Evolutionary conservation across 768 basidiomycete genomes (phyloP).

Genomic region (Clathrus columnatus): DNA sequence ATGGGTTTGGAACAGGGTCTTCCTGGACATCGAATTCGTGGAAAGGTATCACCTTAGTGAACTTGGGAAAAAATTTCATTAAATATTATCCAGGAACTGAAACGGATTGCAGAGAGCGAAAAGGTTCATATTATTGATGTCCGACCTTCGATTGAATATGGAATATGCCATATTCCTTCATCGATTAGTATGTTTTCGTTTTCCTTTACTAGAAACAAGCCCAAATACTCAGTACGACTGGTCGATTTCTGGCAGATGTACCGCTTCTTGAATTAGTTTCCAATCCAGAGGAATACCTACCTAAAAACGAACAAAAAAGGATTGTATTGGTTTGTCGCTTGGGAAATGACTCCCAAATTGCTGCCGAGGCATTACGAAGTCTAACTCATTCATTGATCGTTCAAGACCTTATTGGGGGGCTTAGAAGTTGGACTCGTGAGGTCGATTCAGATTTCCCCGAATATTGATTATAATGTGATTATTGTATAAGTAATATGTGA

Average conservation of each 20-base stretch:
- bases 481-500: not conserved
- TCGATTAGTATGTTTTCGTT: slow-evolving; percentile 52
- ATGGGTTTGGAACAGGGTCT: slow-evolving; percentile 38
- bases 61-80: not conserved
- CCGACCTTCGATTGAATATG: slow-evolving; percentile 69
- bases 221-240: not conserved
- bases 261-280: slow-evolving; percentile 59
- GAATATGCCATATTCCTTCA: slow-evolving; percentile 71
- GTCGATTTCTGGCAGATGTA: slow-evolving; percentile 46
- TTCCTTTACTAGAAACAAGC: not conserved
- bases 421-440: slow-evolving; percentile 68
- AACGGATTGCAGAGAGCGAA: slow-evolving; percentile 24
- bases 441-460: slow-evolving; percentile 74
- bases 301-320: slow-evolving; percentile 19
- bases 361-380: slow-evolving; percentile 49
- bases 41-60: slow-evolving; percentile 27
- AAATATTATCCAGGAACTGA: slow-evolving; percentile 37
- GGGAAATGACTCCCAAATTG: slow-evolving; percentile 91
- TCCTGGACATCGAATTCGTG: slow-evolving; percentile 30
- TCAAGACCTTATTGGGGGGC: slow-evolving; percentile 72
- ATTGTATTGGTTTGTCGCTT: slow-evolving; percentile 71
- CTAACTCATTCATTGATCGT: slow-evolving; percentile 26
- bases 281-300: slow-evolving; percentile 43
- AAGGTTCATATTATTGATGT: slow-evolving; percentile 59
- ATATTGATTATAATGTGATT: slow-evolving; percentile 39